phyloP scores from a whole-genome alignment of 2,329 filamentous ascomycete species.

The Cadophora gregata region DNA sequence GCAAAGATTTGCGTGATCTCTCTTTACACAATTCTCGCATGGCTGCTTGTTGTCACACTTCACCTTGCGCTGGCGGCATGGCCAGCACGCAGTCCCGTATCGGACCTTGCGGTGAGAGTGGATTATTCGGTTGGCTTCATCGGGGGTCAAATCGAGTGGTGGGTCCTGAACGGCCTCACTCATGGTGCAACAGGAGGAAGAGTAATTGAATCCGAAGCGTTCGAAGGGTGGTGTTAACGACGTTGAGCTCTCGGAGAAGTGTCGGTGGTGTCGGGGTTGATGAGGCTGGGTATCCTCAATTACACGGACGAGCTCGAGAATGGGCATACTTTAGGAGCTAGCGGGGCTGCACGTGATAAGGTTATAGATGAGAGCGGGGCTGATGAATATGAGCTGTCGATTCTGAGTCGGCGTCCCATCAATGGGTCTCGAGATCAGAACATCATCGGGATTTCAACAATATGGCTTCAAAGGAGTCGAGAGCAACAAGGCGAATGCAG shows the following conservation, averaged over 20 bases:
- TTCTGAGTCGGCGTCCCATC: background rate
- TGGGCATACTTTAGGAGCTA: slow-evolving; percentile 15
- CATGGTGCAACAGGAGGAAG: slow-evolving; percentile 29
- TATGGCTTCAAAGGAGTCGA: background rate
- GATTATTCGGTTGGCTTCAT: slow-evolving; percentile 72
- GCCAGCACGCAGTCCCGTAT: slow-evolving; percentile 65
- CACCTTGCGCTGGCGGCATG: slow-evolving; percentile 70
- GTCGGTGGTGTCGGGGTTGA: slow-evolving; percentile 27
- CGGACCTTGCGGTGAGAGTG: slow-evolving; percentile 72
- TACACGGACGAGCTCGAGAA: slow-evolving; percentile 8
- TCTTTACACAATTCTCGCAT: slow-evolving; percentile 71
- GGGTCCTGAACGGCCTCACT: slow-evolving; percentile 33
- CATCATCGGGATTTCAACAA: slow-evolving; percentile 1
- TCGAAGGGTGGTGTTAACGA: slow-evolving; percentile 21
- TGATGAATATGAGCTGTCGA: background rate
- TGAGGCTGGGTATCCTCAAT: background rate
- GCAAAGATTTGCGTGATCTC: slow-evolving; percentile 68
- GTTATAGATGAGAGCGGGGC: background rate
- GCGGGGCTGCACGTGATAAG: background rate
- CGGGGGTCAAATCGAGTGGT: slow-evolving; percentile 47
- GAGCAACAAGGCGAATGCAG: background rate
- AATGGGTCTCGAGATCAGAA: slow-evolving; percentile 7
- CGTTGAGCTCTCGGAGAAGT: slow-evolving; percentile 26
- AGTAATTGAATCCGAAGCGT: slow-evolving; percentile 22
- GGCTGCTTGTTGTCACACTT: slow-evolving; percentile 74